Evolutionary conservation across 1,284 basidiomycete genomes (phyloP).

Genomic region (Trametes hirsuta): DNA sequence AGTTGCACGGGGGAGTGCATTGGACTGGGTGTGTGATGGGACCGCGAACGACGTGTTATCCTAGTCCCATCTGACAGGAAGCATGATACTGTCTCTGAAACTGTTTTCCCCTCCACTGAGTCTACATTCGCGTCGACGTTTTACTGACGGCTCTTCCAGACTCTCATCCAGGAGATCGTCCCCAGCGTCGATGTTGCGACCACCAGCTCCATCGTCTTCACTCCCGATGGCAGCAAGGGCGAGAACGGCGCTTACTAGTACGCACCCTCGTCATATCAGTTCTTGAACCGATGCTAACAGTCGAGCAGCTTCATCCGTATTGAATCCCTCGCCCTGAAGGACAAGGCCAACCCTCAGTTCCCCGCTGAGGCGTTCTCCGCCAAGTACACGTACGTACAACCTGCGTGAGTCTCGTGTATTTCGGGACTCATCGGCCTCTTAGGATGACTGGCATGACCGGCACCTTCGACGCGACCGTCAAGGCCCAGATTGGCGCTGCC

Average conservation of each 20-base stretch:
- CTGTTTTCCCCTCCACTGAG: too few species aligned
- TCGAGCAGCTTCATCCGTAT: slow-evolving; percentile 70
- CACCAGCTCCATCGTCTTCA: slow-evolving; percentile 55
- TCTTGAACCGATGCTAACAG: background rate
- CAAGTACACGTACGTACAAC: slow-evolving; percentile 61
- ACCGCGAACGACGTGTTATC: background rate
- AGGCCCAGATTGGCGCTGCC: slow-evolving; percentile 54
- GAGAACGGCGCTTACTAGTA: slow-evolving; percentile 64
- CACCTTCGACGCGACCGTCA: slow-evolving; percentile 54
- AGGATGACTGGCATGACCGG: slow-evolving; percentile 70
- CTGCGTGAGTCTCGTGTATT: too few species aligned
- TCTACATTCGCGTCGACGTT: background rate
- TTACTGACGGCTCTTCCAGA: slow-evolving; percentile 41
- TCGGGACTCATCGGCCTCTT: background rate
- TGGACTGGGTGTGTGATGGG: too few species aligned
- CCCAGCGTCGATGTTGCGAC: slow-evolving; percentile 63
- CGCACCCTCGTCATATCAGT: slow-evolving; percentile 26
- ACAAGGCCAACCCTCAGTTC: slow-evolving; percentile 53
- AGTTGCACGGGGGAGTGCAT: background rate
- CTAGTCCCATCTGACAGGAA: background rate
- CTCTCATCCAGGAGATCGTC: slow-evolving; percentile 65
- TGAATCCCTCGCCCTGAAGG: slow-evolving; percentile 58
- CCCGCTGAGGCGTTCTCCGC: slow-evolving; percentile 80
- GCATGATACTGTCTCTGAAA: background rate
- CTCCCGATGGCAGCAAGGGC: slow-evolving; percentile 63